Percentiles rank a stretch among this genome's conserved stretches.
Evolutionary conservation across 1,139 yeast species (phyloP).

Genomic region (Zygosaccharomyces sapae): DNA sequence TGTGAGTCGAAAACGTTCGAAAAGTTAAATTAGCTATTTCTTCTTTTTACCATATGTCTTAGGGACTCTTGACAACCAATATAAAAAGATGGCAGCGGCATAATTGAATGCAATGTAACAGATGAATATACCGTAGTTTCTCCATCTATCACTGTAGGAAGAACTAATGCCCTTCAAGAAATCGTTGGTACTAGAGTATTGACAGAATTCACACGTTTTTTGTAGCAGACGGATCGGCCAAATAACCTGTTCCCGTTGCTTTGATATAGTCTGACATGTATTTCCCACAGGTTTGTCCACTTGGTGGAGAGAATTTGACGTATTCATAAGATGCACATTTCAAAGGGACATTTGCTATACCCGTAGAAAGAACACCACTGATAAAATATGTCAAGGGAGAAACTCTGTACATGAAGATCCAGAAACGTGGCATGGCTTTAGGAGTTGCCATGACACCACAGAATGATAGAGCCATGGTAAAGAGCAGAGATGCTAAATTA

Average conservation of each 20-base stretch:
- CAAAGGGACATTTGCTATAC: constrained; percentile 46
- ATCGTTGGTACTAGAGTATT: constrained; percentile 45
- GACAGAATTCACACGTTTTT: constrained; percentile 48
- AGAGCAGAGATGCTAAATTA: constrained; percentile 55
- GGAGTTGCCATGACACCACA: constrained; percentile 74
- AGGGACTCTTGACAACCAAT: constrained; percentile 47
- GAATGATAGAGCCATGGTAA: constrained; percentile 64
- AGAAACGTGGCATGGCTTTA: constrained; percentile 48
- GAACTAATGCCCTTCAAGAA: constrained; percentile 45
- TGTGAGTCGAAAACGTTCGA: too few relatives aligned
- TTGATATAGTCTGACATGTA: constrained; percentile 45
- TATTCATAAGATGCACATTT: constrained; percentile 46
- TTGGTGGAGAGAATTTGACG: constrained; percentile 44
- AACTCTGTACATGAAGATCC: constrained; percentile 57
- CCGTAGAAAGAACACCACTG: constrained; percentile 47
- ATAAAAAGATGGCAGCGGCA: constrained; percentile 39
- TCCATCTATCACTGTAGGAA: constrained; percentile 49
- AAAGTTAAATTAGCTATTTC: neutral
- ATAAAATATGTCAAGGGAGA: constrained; percentile 60
- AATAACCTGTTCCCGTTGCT: constrained; percentile 51
- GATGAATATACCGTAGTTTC: constrained; percentile 57
- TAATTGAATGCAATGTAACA: constrained; percentile 35
- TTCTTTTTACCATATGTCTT: constrained; percentile 27
- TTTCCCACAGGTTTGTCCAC: constrained; percentile 46
- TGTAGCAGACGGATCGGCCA: constrained; percentile 42